Percentiles rank a stretch among this genome's conserved stretches.
phyloP scores from a whole-genome alignment of 805 yeast genomes.

The Naumovozyma dairenensis region DNA sequence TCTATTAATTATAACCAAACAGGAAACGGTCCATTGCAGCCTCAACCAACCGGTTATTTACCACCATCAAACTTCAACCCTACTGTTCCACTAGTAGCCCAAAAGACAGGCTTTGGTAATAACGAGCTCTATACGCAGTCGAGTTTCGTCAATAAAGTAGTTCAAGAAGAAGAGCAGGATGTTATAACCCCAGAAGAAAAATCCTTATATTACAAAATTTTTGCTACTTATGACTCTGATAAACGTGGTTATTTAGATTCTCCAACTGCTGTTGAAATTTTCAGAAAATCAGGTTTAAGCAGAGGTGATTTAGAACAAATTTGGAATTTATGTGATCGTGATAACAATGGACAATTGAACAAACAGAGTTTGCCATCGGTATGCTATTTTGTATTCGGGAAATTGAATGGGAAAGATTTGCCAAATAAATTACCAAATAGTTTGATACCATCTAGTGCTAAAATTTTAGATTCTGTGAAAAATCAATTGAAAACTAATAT shows the following conservation, averaged over 20 bases:
- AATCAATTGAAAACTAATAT: slow-evolving; percentile 28
- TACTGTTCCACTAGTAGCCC: slow-evolving; percentile 29
- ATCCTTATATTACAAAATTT: slow-evolving; percentile 72
- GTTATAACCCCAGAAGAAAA: slow-evolving; percentile 83
- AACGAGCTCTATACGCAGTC: slow-evolving; percentile 29
- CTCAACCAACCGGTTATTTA: slow-evolving; percentile 55
- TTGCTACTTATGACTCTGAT: slow-evolving; percentile 74
- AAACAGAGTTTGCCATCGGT: slow-evolving; percentile 91
- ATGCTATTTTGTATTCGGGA: slow-evolving; percentile 88
- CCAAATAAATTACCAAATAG: slow-evolving; percentile 81
- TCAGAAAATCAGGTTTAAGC: slow-evolving; percentile 83
- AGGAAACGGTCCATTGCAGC: slow-evolving; percentile 24
- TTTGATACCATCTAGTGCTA: slow-evolving; percentile 76
- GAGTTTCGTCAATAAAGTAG: slow-evolving; percentile 26
- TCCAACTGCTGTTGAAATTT: slow-evolving; percentile 68
- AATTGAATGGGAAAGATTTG: slow-evolving; percentile 74
- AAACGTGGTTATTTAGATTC: slow-evolving; percentile 67
- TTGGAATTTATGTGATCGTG: slow-evolving; percentile 80
- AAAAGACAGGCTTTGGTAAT: slow-evolving; percentile 36
- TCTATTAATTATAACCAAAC: slow-evolving; percentile 40
- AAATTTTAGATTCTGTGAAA: slow-evolving; percentile 64
- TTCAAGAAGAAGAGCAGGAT: slow-evolving; percentile 38
- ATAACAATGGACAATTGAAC: slow-evolving; percentile 71
- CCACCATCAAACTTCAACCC: slow-evolving; percentile 33
- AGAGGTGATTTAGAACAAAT: slow-evolving; percentile 78